A percentile compares a stretch with the other conserved stretches of the same genome.
Evolutionary conservation across 2,329 filamentous ascomycete species (phyloP).

Genomic region (Exophiala viscosa): DNA sequence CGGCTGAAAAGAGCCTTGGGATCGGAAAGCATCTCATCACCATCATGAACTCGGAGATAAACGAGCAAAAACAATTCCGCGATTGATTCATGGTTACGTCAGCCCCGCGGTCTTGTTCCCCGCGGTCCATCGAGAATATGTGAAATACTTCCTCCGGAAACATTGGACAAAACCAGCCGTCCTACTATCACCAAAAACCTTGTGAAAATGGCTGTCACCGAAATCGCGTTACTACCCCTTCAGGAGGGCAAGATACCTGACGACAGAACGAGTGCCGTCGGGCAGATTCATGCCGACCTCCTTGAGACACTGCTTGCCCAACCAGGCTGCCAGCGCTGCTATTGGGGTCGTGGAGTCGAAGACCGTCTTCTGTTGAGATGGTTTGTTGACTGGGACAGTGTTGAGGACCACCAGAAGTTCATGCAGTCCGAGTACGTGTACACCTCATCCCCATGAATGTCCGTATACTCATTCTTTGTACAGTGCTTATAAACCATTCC

Average conservation of each 20-base stretch:
- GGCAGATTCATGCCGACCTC: constrained; percentile 20
- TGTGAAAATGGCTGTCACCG: constrained; percentile 20
- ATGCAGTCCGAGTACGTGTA: constrained; percentile 16
- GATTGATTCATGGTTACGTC: too few relatives aligned
- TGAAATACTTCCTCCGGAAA: too few relatives aligned
- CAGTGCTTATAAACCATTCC: constrained; percentile 26
- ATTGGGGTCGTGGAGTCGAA: constrained; percentile 28
- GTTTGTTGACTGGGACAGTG: constrained; percentile 29
- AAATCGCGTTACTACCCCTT: constrained; percentile 28
- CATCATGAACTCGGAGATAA: too few relatives aligned
- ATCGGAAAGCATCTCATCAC: too few relatives aligned
- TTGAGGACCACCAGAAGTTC: constrained; percentile 28
- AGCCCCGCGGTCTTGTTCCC: too few relatives aligned
- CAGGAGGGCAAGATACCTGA: constrained; percentile 20
- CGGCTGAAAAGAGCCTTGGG: too few relatives aligned
- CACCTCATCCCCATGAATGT: not conserved
- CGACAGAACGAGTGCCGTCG: constrained; percentile 18
- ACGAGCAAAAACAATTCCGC: too few relatives aligned
- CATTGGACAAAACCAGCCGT: too few relatives aligned
- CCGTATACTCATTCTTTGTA: not conserved
- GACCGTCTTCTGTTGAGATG: constrained; percentile 22
- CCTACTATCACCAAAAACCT: not conserved
- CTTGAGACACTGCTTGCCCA: constrained; percentile 25
- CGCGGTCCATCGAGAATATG: too few relatives aligned
- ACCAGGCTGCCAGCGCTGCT: constrained; percentile 26